Evolutionary conservation across 768 basidiomycete species (phyloP).

Genomic region (Nevesoporus exiguus): DNA sequence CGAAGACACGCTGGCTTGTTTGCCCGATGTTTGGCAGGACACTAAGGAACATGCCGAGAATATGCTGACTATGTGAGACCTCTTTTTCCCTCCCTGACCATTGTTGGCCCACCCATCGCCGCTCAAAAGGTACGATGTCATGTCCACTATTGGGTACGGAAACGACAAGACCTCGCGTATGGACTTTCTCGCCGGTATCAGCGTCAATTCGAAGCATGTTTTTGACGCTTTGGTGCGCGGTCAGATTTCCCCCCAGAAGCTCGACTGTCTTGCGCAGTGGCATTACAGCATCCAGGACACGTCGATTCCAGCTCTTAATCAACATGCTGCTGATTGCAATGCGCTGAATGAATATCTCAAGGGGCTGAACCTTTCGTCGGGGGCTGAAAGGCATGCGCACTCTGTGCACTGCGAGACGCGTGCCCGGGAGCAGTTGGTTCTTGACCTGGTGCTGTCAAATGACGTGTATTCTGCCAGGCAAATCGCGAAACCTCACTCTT

Average conservation of each 20-base stretch:
- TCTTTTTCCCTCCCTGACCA: background rate
- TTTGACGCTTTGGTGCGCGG: constrained; percentile 51
- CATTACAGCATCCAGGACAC: constrained; percentile 46
- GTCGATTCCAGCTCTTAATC: constrained; percentile 41
- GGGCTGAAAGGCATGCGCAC: constrained; percentile 34
- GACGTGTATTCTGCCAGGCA: constrained; percentile 52
- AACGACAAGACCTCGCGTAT: constrained; percentile 42
- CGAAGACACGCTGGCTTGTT: constrained; percentile 48
- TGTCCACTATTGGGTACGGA: constrained; percentile 51
- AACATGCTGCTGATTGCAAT: constrained; percentile 34
- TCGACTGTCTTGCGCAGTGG: constrained; percentile 50
- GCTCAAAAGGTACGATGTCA: constrained; percentile 56
- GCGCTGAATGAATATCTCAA: constrained; percentile 39
- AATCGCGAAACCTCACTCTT: constrained; percentile 29
- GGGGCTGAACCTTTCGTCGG: constrained; percentile 41
- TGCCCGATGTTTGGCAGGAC: constrained; percentile 58
- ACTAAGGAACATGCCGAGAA: constrained; percentile 46
- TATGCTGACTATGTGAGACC: constrained; percentile 57
- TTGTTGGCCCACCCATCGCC: background rate
- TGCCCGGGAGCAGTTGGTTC: constrained; percentile 56
- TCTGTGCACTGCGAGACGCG: constrained; percentile 48
- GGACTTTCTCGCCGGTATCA: constrained; percentile 55
- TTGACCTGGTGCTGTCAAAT: constrained; percentile 60
- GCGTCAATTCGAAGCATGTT: constrained; percentile 49
- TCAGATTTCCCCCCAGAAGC: constrained; percentile 38